Evolutionary conservation across 805 yeast species (phyloP), one percentile per base, ranked within the genome.

Genomic region (Candida wancherniae): DNA sequence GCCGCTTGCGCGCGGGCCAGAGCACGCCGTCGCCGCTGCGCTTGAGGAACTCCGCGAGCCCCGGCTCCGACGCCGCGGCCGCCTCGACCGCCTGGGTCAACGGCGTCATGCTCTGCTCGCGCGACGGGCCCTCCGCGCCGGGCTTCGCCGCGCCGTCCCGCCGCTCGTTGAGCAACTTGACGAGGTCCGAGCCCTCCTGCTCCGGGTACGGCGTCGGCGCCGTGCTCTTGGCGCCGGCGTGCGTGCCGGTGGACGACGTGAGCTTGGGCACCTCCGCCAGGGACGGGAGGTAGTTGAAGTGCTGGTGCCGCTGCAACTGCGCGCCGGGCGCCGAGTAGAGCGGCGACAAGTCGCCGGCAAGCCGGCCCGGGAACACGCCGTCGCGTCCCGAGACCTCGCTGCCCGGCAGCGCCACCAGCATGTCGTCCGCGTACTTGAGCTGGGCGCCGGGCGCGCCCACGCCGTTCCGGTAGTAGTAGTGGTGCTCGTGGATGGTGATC

Each of bases 401-500:
- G n/a, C n/a, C n/a, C n/a, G n/a, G n/a, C n/a, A n/a, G n/a, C n/a
- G n/a, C n/a, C n/a, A n/a, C n/a, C n/a, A n/a, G n/a, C n/a, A n/a
- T n/a, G n/a, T n/a, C n/a, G n/a, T n/a, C n/a, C n/a, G n/a, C n/a
- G n/a, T n/a, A n/a, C n/a, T n/a, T n/a, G n/a, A n/a, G n/a, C n/a
- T n/a, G n/a, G n/a, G n/a, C n/a, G n/a, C n/a, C n/a, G n/a, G n/a
- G n/a, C n/a, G n/a, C n/a, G n/a, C n/a, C n/a, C n/a, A n/a, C n/a
- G 22, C 18, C 20, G 9, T 18, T 18, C 20, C 9, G 9, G 9
- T 7, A 18, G 51, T 84, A 84, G 55, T 84, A 90, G 26, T 82
- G 77, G 54, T 84, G 95, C 53, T 86, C 95, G 57, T 86, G 94
- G 13, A 86, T 73, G 4, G 86, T 78, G 9, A 86, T 67, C 26